phyloP scores from a whole-genome alignment of 768 basidiomycete species.

The Mycena floridula region DNA sequence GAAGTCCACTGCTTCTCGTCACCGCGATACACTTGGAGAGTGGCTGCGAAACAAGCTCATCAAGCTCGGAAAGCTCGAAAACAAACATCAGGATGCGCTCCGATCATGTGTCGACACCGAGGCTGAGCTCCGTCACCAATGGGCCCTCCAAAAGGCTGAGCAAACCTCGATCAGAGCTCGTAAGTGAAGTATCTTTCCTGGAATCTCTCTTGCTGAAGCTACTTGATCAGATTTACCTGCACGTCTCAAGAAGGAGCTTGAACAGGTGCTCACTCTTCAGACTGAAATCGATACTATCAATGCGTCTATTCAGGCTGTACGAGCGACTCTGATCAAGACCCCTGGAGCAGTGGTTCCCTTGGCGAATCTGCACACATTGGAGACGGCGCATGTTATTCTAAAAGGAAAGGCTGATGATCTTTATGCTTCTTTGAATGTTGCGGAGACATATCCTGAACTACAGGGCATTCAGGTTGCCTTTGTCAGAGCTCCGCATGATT shows the following conservation, averaged over 20 bases:
- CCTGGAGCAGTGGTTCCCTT: conserved; percentile 5
- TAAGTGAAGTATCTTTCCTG: conserved; percentile 15
- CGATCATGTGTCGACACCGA: not conserved
- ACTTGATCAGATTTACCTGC: conserved; percentile 18
- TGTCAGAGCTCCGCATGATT: no score
- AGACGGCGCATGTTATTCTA: conserved; percentile 13
- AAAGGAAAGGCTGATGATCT: conserved; percentile 21
- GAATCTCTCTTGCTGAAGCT: not conserved
- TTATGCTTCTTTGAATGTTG: conserved; percentile 29
- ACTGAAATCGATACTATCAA: no score
- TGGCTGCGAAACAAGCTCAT: not conserved
- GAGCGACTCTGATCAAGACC: conserved; percentile 4
- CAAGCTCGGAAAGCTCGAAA: not conserved
- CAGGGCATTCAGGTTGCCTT: conserved; percentile 18
- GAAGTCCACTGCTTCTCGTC: not conserved
- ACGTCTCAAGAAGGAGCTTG: no score
- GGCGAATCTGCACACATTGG: conserved; percentile 12
- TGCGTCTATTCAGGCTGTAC: conserved; percentile 11
- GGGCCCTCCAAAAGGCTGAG: conserved; percentile 23
- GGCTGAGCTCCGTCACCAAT: conserved; percentile 18
- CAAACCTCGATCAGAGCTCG: conserved; percentile 22
- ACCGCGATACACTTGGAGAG: not conserved
- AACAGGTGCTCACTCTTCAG: conserved; percentile 24
- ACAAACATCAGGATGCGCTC: not conserved
- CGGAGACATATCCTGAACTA: conserved; percentile 25